phyloP scores from a whole-genome alignment of 495 filamentous ascomycete genomes.

The Hypoxylon fuscum region DNA sequence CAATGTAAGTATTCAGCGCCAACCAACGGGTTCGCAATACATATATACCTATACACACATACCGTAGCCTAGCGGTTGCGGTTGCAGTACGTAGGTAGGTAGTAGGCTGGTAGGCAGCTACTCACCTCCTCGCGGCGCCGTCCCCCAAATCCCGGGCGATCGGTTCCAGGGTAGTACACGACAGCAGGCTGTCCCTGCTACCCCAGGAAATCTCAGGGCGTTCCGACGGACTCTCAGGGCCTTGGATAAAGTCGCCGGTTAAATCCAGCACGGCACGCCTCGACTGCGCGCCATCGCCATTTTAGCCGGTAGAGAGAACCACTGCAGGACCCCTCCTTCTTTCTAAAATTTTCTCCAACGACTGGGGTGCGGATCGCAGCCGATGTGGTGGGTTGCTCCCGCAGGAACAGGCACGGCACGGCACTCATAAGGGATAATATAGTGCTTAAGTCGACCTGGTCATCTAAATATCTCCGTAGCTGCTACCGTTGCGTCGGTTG shows the following conservation, averaged over 20 bases:
- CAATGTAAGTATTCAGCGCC: no score
- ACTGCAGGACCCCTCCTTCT: constrained; percentile 12
- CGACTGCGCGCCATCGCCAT: constrained; percentile 35
- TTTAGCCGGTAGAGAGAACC: constrained; percentile 26
- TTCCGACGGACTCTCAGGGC: constrained; percentile 33
- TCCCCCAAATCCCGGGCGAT: constrained; percentile 34
- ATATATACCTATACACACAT: no score
- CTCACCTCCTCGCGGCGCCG: constrained; percentile 23
- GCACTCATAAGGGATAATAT: constrained; percentile 5
- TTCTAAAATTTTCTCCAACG: constrained; percentile 25
- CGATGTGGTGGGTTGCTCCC: constrained; percentile 34
- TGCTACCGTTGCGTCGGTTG: constrained; percentile 29
- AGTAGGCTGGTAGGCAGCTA: no score
- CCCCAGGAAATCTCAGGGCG: neutral
- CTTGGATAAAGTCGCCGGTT: constrained; percentile 36
- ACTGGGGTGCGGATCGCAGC: constrained; percentile 31
- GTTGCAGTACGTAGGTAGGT: no score
- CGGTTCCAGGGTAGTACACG: constrained; percentile 35
- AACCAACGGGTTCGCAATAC: no score
- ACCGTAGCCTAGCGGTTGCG: no score
- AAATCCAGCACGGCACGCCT: constrained; percentile 30
- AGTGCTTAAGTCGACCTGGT: neutral
- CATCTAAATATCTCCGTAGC: constrained; percentile 31
- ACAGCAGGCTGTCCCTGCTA: constrained; percentile 1
- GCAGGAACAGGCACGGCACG: constrained; percentile 34